These are phyloP conservation scores for Metschnikowia amazonensis DNA, from an alignment of 805 yeast genomes.

Conservation along the genomic window DNA sequence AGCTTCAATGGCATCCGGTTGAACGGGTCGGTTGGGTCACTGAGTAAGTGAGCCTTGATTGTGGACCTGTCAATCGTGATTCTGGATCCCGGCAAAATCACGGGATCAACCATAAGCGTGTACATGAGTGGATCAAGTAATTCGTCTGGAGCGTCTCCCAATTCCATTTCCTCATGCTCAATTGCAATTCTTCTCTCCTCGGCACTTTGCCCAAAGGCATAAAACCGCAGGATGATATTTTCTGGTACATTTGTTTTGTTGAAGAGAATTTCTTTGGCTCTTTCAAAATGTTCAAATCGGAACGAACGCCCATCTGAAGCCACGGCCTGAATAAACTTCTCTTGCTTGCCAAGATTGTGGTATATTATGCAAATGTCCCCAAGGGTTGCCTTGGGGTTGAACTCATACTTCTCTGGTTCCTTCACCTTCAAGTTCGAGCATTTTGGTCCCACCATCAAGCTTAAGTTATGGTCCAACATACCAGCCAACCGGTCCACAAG, in stretches of 20 bases:
- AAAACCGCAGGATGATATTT: conserved; percentile 48
- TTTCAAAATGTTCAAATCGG: conserved; percentile 56
- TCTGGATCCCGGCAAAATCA: conserved; percentile 82
- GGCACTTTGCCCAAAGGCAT: conserved; percentile 61
- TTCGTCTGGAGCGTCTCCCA: conserved; percentile 95
- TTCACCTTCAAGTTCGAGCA: conserved; percentile 84
- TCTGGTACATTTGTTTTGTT: conserved; percentile 48
- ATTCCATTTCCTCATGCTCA: conserved; percentile 79
- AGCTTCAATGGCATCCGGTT: conserved; percentile 86
- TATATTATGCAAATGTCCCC: conserved; percentile 70
- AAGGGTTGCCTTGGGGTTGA: conserved; percentile 73
- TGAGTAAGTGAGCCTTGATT: conserved; percentile 86
- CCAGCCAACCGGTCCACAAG: conserved; percentile 92
- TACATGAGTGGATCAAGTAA: conserved; percentile 96
- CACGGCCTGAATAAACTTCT: conserved; percentile 70
- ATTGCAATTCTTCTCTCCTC: conserved; percentile 56
- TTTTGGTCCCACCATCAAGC: conserved; percentile 92
- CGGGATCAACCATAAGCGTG: conserved; percentile 95
- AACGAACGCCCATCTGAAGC: conserved; percentile 93
- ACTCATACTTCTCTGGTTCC: conserved; percentile 76
- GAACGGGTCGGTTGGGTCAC: conserved; percentile 96
- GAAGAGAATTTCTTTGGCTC: conserved; percentile 66
- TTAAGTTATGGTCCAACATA: conserved; percentile 89
- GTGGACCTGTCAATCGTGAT: conserved; percentile 86
- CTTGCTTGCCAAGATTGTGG: conserved; percentile 62